phyloP scores from a whole-genome alignment of 176 grass and related monocot genomes.

The Lolium multiflorum region DNA sequence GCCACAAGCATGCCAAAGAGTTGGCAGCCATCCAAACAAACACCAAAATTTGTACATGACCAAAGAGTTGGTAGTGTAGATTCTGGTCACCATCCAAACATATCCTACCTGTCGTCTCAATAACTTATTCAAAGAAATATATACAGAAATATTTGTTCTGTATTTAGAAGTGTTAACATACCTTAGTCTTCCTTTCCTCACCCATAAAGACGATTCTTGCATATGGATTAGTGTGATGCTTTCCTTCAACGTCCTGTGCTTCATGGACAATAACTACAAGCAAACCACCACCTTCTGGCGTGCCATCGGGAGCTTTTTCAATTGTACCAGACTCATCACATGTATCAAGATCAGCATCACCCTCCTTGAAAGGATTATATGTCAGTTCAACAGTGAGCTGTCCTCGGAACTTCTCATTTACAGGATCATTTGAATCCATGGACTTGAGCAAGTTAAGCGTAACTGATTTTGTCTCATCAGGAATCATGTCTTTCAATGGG shows the following conservation, averaged over 20 bases:
- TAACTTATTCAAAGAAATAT: neutral
- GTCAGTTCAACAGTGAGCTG: constrained; percentile 66
- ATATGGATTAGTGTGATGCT: constrained; percentile 89
- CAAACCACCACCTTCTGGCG: constrained; percentile 79
- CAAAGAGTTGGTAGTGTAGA: neutral
- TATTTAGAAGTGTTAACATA: constrained; percentile 40
- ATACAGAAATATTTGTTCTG: neutral
- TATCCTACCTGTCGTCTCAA: neutral
- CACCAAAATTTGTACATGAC: neutral
- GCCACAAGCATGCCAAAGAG: neutral
- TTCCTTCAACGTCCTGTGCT: constrained; percentile 87
- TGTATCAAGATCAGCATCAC: constrained; percentile 55
- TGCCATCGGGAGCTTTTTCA: constrained; percentile 78
- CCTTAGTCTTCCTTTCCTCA: constrained; percentile 86
- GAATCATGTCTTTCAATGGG: constrained; percentile 67
- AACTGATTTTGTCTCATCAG: constrained; percentile 70
- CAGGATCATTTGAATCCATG: constrained; percentile 72
- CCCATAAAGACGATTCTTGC: constrained; percentile 71
- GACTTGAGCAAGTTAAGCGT: constrained; percentile 80
- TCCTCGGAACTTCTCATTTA: constrained; percentile 76
- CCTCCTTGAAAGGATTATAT: constrained; percentile 79
- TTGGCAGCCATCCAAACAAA: neutral
- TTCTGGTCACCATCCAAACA: neutral
- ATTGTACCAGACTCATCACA: constrained; percentile 62
- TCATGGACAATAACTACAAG: constrained; percentile 74